phyloP scores from a whole-genome alignment of 768 basidiomycete genomes.

The Hebeloma cylindrosporum region DNA sequence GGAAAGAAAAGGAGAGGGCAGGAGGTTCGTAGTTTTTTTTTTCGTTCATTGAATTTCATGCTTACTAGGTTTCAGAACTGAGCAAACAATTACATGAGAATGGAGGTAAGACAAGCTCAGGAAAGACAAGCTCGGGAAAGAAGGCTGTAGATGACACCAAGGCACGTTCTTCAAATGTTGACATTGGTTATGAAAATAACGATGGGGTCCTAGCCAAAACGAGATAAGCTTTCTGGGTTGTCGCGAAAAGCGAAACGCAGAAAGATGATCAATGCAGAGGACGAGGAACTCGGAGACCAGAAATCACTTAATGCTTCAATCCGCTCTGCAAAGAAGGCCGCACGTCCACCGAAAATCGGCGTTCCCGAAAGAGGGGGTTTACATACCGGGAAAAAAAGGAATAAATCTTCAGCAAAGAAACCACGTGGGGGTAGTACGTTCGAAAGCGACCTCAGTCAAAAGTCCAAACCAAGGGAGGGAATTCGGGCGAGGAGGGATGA shows the following conservation, averaged over 20 bases:
- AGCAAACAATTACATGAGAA: slow-evolving; percentile 77
- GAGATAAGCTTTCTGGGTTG: slow-evolving; percentile 78
- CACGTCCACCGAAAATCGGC: slow-evolving; percentile 75
- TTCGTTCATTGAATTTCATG: not conserved
- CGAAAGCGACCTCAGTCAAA: slow-evolving; percentile 58
- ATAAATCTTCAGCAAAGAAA: slow-evolving; percentile 35
- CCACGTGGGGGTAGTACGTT: slow-evolving; percentile 43
- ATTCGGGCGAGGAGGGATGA: slow-evolving; percentile 66
- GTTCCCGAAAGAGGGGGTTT: slow-evolving; percentile 36
- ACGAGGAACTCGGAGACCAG: slow-evolving; percentile 58
- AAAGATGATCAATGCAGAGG: slow-evolving; percentile 83
- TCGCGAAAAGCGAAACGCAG: slow-evolving; percentile 86
- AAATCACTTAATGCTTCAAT: slow-evolving; percentile 70
- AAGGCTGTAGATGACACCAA: slow-evolving; percentile 38
- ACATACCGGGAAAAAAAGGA: slow-evolving; percentile 31
- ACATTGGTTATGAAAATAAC: too few species aligned
- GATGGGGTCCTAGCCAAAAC: slow-evolving; percentile 53
- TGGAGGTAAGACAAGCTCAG: slow-evolving; percentile 43
- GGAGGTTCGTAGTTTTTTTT: slow-evolving; percentile 53
- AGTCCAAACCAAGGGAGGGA: slow-evolving; percentile 49
- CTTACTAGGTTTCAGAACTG: slow-evolving; percentile 44
- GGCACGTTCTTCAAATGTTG: slow-evolving; percentile 32
- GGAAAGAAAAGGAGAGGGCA: slow-evolving; percentile 77
- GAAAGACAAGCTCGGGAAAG: slow-evolving; percentile 38
- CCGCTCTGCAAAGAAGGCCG: slow-evolving; percentile 82